Base-by-base conservation (phyloP, 2,329 filamentous ascomycete genomes). In the Phyllosticta citrichinensis region DNA sequence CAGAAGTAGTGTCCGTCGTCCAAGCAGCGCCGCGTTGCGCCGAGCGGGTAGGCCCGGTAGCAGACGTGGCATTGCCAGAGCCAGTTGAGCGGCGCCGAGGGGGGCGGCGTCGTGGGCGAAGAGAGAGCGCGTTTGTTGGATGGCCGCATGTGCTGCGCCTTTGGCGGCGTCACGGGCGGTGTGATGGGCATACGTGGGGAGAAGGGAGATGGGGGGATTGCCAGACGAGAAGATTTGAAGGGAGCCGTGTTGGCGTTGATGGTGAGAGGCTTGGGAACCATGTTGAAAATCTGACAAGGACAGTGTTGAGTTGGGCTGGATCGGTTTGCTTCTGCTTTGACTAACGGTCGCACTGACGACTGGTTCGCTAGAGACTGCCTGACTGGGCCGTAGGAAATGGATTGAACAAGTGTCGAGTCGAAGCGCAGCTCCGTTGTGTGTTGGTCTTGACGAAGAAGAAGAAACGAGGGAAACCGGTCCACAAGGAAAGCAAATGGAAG, bases 1-100 rank as follows among this genome's bases (percentile, higher is more conserved):
- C 81, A 83, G 72, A 81, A 82, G 62, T 71, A 70, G 67, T 83
- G 81, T 1, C 81, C 80, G 64, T 83, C 80, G 54, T 79, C 73
- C 8, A 83, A 75, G 62, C 80, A 83, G 58, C 81, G 77, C 0
- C 78, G 75, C 0, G 81, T 83, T 2, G 75, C 76, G 20, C 74
- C 76, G 2, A 83, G 71, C 1, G 71, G 70, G 68, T 82, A 83
- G 11, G 70, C 72, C 19, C 70, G 71, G 47, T 71, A 68, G 69
- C 81, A 83, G 52, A 77, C 67, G 66, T 83, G 81, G 66, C 81
- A 83, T 64, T 75, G 73, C 81, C 81, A 83, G 35, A 79, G 69
- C 80, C 80, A 83, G 20, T 67, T 65, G 3, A 79, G 69, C 0
- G 76, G 74, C 1, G 69, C 62, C 5, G 67, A 62, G 0, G 74